These are phyloP conservation scores for Telopea speciosissima DNA, from an alignment of 177 flowering plant genomes.

Conservation along the genomic window DNA sequence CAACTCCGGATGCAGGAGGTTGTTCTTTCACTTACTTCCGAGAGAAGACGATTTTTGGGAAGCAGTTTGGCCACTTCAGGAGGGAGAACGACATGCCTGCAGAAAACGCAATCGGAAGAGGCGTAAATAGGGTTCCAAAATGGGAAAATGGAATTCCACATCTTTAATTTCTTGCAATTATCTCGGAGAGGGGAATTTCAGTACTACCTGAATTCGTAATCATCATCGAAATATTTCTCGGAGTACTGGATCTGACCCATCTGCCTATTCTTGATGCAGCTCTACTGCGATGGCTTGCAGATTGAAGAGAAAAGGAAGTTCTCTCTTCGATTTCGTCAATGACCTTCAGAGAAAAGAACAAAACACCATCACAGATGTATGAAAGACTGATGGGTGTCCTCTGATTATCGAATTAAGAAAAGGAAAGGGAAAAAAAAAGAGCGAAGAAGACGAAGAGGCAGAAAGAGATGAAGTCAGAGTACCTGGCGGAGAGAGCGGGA, in stretches of 20 bases:
- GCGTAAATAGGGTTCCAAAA: neutral
- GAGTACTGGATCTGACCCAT: constrained; percentile 94
- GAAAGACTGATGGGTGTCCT: neutral
- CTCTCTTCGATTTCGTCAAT: neutral
- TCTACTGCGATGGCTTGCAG: neutral
- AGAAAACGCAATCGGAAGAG: neutral
- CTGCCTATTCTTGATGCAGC: neutral
- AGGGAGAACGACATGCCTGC: constrained; percentile 83
- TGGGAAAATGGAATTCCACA: neutral
- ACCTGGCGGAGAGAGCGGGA: neutral
- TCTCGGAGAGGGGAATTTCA: neutral
- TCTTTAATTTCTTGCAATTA: neutral
- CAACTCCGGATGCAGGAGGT: neutral
- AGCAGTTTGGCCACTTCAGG: constrained; percentile 74
- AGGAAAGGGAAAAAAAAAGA: neutral
- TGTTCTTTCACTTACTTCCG: constrained; percentile 48
- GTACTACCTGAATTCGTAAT: constrained; percentile 76
- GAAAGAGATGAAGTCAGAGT: too few species aligned
- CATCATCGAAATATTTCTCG: constrained; percentile 83
- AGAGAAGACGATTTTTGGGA: constrained; percentile 73
- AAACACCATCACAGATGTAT: too few species aligned
- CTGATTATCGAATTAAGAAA: neutral
- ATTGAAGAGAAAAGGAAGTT: neutral
- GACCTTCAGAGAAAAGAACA: neutral
- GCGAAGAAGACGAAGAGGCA: too few species aligned